Conservation (phyloP, 2,329 filamentous ascomycete species). For the Beauveria asiatica region DNA sequence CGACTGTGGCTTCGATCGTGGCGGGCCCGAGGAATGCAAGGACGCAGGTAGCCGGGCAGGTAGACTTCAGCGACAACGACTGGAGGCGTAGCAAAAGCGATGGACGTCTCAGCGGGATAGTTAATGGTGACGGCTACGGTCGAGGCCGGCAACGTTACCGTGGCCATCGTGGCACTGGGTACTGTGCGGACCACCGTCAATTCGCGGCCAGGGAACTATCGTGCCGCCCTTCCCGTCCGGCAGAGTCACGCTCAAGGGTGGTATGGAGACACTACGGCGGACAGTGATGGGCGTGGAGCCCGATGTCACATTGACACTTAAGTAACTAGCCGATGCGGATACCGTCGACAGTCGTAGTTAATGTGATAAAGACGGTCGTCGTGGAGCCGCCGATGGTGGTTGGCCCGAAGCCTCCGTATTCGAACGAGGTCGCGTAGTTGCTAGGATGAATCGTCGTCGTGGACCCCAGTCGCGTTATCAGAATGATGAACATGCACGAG, state of each 20-base stretch:
- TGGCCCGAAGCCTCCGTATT: conserved; percentile 13
- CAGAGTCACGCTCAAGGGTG: conserved; percentile 12
- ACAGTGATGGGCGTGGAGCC: conserved; percentile 2
- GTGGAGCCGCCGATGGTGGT: neutral
- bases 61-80: conserved; percentile 9
- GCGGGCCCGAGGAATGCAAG: conserved; percentile 13
- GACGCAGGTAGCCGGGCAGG: conserved; percentile 11
- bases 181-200: conserved; percentile 12
- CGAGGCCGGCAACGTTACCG: conserved; percentile 12
- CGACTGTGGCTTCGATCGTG: conserved; percentile 9
- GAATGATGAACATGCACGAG: conserved; percentile 18
- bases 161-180: conserved; percentile 11
- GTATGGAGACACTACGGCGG: conserved; percentile 13
- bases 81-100: conserved; percentile 11
- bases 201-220: conserved; percentile 15
- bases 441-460: conserved; percentile 13
- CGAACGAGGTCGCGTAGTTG: conserved; percentile 15
- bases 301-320: conserved; percentile 16
- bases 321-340: conserved; percentile 15
- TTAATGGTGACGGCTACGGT: conserved; percentile 5
- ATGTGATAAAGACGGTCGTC: conserved; percentile 1
- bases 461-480: conserved; percentile 13
- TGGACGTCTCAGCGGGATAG: conserved; percentile 9
- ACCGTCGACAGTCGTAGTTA: conserved; percentile 12
- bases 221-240: conserved; percentile 13